These are phyloP conservation scores for Oidiodendron maius DNA, from an alignment of 495 filamentous ascomycete species.

Conservation along the genomic window DNA sequence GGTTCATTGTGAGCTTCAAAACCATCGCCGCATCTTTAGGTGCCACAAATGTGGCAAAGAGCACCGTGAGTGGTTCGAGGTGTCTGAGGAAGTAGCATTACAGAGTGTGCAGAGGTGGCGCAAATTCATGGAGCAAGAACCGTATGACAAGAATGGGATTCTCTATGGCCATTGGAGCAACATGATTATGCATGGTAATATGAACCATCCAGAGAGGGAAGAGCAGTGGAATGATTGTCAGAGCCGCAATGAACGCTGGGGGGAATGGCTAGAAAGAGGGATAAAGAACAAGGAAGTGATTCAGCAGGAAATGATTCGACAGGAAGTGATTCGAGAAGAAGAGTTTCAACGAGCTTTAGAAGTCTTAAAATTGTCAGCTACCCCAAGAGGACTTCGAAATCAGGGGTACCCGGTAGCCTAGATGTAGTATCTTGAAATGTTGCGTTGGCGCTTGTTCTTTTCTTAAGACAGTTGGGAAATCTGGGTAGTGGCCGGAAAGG, in stretches of 20 bases:
- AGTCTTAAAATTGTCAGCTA: too few species aligned
- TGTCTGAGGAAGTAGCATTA: constrained; percentile 1
- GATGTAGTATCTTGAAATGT: too few species aligned
- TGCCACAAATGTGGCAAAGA: constrained; percentile 6
- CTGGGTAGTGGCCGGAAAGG: too few species aligned
- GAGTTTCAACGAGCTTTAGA: too few species aligned
- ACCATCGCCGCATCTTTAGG: neutral
- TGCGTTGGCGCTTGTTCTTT: too few species aligned
- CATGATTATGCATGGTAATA: constrained; percentile 2
- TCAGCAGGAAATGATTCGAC: too few species aligned
- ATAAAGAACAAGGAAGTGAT: neutral
- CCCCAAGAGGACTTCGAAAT: too few species aligned
- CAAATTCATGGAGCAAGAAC: constrained; percentile 2
- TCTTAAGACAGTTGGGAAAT: too few species aligned
- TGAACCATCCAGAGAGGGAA: neutral
- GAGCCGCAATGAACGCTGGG: constrained; percentile 2
- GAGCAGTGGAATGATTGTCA: constrained; percentile 1
- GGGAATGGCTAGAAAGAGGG: constrained; percentile 1
- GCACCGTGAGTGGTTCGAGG: constrained; percentile 9
- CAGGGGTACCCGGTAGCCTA: too few species aligned
- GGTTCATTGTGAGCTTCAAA: constrained; percentile 3
- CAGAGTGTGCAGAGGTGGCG: constrained; percentile 6
- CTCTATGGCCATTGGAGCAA: constrained; percentile 3
- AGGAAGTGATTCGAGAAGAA: too few species aligned
- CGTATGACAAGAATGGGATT: constrained; percentile 7